Percentiles rank a stretch among this genome's conserved stretches.
Conservation (phyloP, 805 yeast genomes). For the Torulaspora indica region DNA sequence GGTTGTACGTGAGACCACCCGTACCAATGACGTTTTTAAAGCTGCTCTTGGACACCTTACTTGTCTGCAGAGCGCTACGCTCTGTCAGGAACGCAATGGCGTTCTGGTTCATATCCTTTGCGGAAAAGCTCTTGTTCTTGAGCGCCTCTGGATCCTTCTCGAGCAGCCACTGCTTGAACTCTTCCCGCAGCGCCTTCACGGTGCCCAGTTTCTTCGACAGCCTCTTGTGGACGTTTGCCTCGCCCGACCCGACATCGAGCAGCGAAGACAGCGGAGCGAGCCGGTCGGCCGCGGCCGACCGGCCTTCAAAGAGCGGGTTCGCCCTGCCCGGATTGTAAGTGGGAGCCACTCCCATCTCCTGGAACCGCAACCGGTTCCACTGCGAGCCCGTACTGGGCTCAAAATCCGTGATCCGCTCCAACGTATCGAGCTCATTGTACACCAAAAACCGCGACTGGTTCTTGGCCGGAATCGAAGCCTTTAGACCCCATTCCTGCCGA, state of each 20-base stretch:
- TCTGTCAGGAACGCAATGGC: slow-evolving; percentile 41
- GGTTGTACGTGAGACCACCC: slow-evolving; percentile 69
- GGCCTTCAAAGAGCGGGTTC: slow-evolving; percentile 37
- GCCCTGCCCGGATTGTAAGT: slow-evolving; percentile 22
- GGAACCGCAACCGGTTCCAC: slow-evolving; percentile 60
- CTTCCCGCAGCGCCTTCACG: slow-evolving; percentile 45
- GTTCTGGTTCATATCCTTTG: slow-evolving; percentile 37
- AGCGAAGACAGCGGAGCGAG: slow-evolving; percentile 23
- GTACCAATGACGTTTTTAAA: slow-evolving; percentile 50
- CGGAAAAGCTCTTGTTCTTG: slow-evolving; percentile 27
- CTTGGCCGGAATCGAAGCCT: slow-evolving; percentile 61
- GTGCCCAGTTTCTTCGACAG: slow-evolving; percentile 36
- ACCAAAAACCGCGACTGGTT: slow-evolving; percentile 56
- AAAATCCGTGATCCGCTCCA: slow-evolving; percentile 64
- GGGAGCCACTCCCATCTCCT: slow-evolving; percentile 55
- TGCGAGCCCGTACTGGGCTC: slow-evolving; percentile 55
- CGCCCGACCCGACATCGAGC: slow-evolving; percentile 13
- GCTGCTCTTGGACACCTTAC: slow-evolving; percentile 7
- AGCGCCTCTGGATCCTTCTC: slow-evolving; percentile 45
- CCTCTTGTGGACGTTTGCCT: slow-evolving; percentile 15
- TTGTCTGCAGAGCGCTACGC: slow-evolving; percentile 7
- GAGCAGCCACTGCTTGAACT: slow-evolving; percentile 53
- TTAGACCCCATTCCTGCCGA: slow-evolving; percentile 73
- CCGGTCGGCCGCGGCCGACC: slow-evolving; percentile 16
- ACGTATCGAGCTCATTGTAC: slow-evolving; percentile 61